Evolutionary conservation across 495 filamentous ascomycete genomes (phyloP).

Genomic region (Daldinia decipiens): DNA sequence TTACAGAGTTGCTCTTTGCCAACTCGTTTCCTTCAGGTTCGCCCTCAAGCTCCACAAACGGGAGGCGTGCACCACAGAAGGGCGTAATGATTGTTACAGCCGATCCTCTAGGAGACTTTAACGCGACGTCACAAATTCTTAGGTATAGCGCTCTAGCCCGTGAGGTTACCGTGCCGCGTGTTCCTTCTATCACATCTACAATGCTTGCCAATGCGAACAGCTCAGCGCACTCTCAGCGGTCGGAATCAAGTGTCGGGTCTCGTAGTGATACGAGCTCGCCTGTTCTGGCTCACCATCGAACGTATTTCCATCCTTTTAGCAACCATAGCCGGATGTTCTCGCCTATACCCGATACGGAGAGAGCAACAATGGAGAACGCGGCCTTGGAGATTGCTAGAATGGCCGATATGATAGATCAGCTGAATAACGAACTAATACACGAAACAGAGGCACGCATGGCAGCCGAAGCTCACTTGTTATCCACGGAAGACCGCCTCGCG

Average conservation of each 20-base stretch:
- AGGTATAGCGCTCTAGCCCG: constrained; percentile 93
- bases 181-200: constrained; percentile 74
- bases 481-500: constrained; percentile 72
- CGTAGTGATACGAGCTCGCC: constrained; percentile 52
- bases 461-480: constrained; percentile 66
- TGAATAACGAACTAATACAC: constrained; percentile 66
- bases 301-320: constrained; percentile 56
- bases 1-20: constrained; percentile 95
- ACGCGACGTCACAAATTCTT: constrained; percentile 94
- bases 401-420: constrained; percentile 78
- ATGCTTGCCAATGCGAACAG: constrained; percentile 55
- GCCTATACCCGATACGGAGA: constrained; percentile 61
- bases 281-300: constrained; percentile 39
- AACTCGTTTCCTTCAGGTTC: constrained; percentile 85
- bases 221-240: constrained; percentile 58
- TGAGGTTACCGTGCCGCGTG: constrained; percentile 90
- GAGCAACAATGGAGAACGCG: constrained; percentile 79
- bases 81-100: constrained; percentile 97
- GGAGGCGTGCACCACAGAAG: constrained; percentile 73
- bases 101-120: constrained; percentile 93
- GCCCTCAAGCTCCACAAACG: constrained; percentile 54
- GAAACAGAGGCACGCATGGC: constrained; percentile 66
- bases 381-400: constrained; percentile 78
- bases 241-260: constrained; percentile 45
- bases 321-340: constrained; percentile 49